These are phyloP conservation scores for Exophiala alcalophila DNA, from an alignment of 2,329 filamentous ascomycete species.

Conservation along the genomic window DNA sequence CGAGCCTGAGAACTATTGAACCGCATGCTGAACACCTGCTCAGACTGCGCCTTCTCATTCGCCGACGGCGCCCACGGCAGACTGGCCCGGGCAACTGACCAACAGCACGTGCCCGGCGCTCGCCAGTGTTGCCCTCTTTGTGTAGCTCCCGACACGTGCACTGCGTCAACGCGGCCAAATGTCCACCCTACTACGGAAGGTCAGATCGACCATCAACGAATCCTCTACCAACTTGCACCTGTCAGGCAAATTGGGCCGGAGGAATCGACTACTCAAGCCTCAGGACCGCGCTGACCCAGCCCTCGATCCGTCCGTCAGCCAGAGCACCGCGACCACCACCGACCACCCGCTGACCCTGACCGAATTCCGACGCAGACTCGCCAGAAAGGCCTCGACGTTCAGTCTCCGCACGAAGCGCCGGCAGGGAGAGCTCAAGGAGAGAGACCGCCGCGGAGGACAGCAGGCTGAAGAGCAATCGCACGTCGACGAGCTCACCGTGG, in stretches of 20 bases:
- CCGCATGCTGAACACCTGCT: no score
- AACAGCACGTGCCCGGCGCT: no score
- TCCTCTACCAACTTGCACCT: neutral
- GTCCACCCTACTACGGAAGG: conserved; percentile 27
- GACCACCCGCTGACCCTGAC: conserved; percentile 17
- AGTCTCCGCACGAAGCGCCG: conserved; percentile 22
- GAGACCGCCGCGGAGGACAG: conserved; percentile 6
- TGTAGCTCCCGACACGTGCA: conserved; percentile 16
- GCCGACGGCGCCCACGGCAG: no score
- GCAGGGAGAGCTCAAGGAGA: conserved; percentile 11
- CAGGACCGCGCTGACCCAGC: conserved; percentile 6
- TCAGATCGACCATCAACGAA: conserved; percentile 22
- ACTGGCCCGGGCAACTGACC: no score
- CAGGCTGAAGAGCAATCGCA: conserved; percentile 1
- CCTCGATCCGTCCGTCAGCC: conserved; percentile 8
- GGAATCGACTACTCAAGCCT: conserved; percentile 13
- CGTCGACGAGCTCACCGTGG: no score
- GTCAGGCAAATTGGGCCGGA: conserved; percentile 4
- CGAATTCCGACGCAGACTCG: conserved; percentile 25
- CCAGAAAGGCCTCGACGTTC: conserved; percentile 28
- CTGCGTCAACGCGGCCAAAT: conserved; percentile 6
- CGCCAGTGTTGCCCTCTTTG: no score
- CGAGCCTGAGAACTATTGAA: no score
- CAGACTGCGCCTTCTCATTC: conserved; percentile 3
- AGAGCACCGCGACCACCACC: conserved; percentile 9